phyloP scores from a whole-genome alignment of 768 basidiomycete genomes.

The Psilocybe cyanescens region DNA sequence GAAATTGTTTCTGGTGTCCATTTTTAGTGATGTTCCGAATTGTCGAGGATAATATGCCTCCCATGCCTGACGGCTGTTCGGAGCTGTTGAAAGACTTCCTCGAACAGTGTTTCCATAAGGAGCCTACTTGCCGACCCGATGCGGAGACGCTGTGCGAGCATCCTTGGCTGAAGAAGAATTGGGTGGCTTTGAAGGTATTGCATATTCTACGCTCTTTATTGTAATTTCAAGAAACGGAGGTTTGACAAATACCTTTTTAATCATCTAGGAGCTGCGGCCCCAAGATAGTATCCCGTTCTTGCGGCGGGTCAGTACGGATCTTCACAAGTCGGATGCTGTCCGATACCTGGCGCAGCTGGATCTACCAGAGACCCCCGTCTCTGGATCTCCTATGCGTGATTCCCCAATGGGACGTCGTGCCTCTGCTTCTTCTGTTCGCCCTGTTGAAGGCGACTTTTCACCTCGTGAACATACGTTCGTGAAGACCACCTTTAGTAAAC shows the following conservation, averaged over 20 bases:
- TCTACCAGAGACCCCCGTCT: slow-evolving; percentile 42
- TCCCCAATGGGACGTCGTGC: slow-evolving; percentile 43
- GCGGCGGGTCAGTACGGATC: slow-evolving; percentile 85
- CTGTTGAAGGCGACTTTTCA: slow-evolving; percentile 52
- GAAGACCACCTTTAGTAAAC: slow-evolving; percentile 91
- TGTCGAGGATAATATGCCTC: slow-evolving; percentile 91
- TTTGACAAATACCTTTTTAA: not conserved
- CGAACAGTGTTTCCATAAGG: slow-evolving; percentile 87
- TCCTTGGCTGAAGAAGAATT: slow-evolving; percentile 84
- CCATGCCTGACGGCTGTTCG: slow-evolving; percentile 81
- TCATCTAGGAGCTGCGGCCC: slow-evolving; percentile 72
- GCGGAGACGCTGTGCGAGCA: slow-evolving; percentile 90
- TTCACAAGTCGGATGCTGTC: slow-evolving; percentile 71
- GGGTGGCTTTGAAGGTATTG: slow-evolving; percentile 75
- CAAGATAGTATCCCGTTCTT: slow-evolving; percentile 97
- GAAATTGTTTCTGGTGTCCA: slow-evolving; percentile 7
- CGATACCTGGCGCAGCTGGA: slow-evolving; percentile 57
- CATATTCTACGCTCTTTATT: not conserved
- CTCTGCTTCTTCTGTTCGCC: slow-evolving; percentile 42
- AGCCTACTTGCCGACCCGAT: slow-evolving; percentile 79
- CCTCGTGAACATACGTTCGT: slow-evolving; percentile 83
- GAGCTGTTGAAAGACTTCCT: slow-evolving; percentile 81
- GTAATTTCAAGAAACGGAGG: not conserved
- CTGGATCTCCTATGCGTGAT: slow-evolving; percentile 39
- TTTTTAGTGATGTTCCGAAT: slow-evolving; percentile 93